These are phyloP conservation scores for Cercospora sojina DNA, from an alignment of 2,329 filamentous ascomycete genomes.

Conservation along the genomic window DNA sequence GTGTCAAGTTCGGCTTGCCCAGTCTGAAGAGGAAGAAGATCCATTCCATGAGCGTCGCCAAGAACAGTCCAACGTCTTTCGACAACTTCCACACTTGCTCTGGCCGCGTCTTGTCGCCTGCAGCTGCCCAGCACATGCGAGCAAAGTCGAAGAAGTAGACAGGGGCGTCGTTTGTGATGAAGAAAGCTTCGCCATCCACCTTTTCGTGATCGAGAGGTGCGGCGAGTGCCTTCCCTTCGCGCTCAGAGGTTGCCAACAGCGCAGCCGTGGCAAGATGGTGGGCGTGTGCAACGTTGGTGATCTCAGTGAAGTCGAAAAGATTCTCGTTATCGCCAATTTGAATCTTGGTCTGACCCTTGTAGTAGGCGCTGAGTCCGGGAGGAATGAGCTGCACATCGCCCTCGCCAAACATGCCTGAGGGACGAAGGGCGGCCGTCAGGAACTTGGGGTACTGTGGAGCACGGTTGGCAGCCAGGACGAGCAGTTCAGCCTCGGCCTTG, in stretches of 20 bases:
- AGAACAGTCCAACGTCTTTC: slow-evolving; percentile 43
- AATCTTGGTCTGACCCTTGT: slow-evolving; percentile 50
- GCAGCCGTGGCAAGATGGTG: slow-evolving; percentile 53
- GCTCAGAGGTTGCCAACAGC: slow-evolving; percentile 47
- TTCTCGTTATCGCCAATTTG: slow-evolving; percentile 55
- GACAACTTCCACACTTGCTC: slow-evolving; percentile 46
- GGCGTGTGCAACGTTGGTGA: slow-evolving; percentile 53
- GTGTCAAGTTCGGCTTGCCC: slow-evolving; percentile 49
- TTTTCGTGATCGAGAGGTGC: slow-evolving; percentile 48
- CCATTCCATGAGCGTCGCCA: slow-evolving; percentile 48
- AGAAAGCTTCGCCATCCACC: slow-evolving; percentile 53
- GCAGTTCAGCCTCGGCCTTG: slow-evolving; percentile 51
- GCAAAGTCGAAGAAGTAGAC: slow-evolving; percentile 55
- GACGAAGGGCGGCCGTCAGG: slow-evolving; percentile 52
- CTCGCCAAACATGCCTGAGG: slow-evolving; percentile 53
- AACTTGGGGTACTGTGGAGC: slow-evolving; percentile 42
- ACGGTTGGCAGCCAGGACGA: slow-evolving; percentile 53
- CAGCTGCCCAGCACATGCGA: slow-evolving; percentile 48
- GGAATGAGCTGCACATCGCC: slow-evolving; percentile 50
- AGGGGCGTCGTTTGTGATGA: slow-evolving; percentile 53
- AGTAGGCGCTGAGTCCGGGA: slow-evolving; percentile 46
- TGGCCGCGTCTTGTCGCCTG: slow-evolving; percentile 42
- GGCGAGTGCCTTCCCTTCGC: slow-evolving; percentile 32
- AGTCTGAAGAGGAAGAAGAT: slow-evolving; percentile 45
- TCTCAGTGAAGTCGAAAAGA: slow-evolving; percentile 56